These are phyloP conservation scores for Candida orba DNA, from an alignment of 805 yeast species.

Conservation along the genomic window DNA sequence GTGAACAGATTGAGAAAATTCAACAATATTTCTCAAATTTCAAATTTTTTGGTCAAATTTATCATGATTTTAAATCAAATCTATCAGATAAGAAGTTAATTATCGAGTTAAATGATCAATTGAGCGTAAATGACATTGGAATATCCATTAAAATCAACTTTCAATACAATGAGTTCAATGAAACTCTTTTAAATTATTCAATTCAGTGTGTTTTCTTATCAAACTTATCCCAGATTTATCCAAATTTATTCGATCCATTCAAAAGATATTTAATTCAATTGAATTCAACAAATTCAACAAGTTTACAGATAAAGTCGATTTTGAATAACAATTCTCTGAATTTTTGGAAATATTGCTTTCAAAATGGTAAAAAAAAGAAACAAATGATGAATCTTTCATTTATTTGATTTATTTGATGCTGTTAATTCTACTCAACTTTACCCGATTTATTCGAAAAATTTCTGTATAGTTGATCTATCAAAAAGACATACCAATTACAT, in stretches of 20 bases:
- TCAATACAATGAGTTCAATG: neutral
- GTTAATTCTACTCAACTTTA: too few species aligned
- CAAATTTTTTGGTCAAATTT: neutral
- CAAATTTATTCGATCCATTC: constrained; percentile 1
- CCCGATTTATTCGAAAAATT: too few species aligned
- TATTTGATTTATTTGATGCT: too few species aligned
- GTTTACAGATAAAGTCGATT: neutral
- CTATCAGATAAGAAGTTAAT: neutral
- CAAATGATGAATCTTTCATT: too few species aligned
- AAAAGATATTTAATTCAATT: neutral
- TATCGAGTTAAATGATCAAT: neutral
- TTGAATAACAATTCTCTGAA: neutral
- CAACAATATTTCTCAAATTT: neutral
- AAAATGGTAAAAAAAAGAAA: neutral
- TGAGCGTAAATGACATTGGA: neutral
- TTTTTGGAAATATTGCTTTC: neutral
- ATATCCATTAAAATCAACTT: neutral
- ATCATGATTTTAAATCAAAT: neutral
- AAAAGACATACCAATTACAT: too few species aligned
- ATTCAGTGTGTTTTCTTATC: neutral
- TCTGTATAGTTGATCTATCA: neutral
- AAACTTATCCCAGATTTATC: neutral
- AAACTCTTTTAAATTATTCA: neutral
- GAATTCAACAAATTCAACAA: neutral
- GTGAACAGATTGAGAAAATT: neutral